A percentile compares a stretch with the other conserved stretches of the same genome.
phyloP scores from a whole-genome alignment of 768 basidiomycete genomes.

The Lactarius sanguifluus region DNA sequence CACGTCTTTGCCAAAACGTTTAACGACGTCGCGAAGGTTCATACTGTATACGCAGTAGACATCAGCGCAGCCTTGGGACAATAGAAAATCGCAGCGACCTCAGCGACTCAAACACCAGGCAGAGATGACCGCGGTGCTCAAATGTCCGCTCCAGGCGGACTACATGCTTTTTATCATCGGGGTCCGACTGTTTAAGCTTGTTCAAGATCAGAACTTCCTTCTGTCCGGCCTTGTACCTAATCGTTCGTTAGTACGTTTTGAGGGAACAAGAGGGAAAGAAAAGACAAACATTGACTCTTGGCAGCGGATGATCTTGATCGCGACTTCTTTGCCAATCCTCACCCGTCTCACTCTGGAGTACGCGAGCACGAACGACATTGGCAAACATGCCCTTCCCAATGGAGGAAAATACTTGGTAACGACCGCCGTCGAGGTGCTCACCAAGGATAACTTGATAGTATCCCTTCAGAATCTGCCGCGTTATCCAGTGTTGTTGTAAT shows the following conservation, averaged over 20 bases:
- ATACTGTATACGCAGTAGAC: slow-evolving; percentile 53
- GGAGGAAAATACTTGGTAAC: slow-evolving; percentile 92
- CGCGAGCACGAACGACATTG: slow-evolving; percentile 88
- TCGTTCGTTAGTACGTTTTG: slow-evolving; percentile 16
- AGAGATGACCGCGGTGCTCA: slow-evolving; percentile 95
- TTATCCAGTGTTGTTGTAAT: slow-evolving; percentile 82
- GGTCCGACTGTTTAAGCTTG: slow-evolving; percentile 85
- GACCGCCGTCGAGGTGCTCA: slow-evolving; percentile 87
- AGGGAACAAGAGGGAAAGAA: not conserved
- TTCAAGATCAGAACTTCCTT: slow-evolving; percentile 91
- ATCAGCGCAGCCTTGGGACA: slow-evolving; percentile 12
- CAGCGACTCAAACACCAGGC: slow-evolving; percentile 91
- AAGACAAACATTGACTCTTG: slow-evolving; percentile 91
- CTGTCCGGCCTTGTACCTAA: slow-evolving; percentile 90
- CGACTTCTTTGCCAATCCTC: slow-evolving; percentile 74
- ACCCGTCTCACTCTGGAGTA: slow-evolving; percentile 62
- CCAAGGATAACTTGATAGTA: slow-evolving; percentile 95
- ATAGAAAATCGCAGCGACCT: slow-evolving; percentile 52
- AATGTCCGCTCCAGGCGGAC: slow-evolving; percentile 92
- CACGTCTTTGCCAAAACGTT: slow-evolving; percentile 97
- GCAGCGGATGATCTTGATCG: slow-evolving; percentile 94
- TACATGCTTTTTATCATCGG: slow-evolving; percentile 95
- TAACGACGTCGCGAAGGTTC: slow-evolving; percentile 97
- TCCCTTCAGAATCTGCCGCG: slow-evolving; percentile 91
- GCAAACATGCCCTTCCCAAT: slow-evolving; percentile 99